Evolutionary conservation across 495 filamentous ascomycete species (phyloP), one percentile per base, ranked within the genome.

Genomic region (Aspergillus homomorphus): DNA sequence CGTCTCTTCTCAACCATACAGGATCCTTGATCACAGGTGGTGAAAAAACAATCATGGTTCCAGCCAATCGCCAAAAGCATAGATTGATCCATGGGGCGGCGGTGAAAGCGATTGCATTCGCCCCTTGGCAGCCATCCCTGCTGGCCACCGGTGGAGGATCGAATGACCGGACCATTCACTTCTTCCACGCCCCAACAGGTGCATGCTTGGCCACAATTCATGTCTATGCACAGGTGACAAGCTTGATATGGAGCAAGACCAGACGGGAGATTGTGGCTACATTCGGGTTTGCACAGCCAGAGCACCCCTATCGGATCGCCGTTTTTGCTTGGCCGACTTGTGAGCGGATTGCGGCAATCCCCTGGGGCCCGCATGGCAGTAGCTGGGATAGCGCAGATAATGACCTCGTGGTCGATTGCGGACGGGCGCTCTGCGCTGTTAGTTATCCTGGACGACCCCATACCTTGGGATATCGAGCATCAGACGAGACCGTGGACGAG

Each of bases 301-400:
- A 98, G 41, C 94, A 98, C 62, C 85, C 89, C 0, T 88, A 87
- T 62, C 88, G 94, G 23, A 90, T 98, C 61, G 95, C 91, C 19
- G 89, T 98, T 19, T 98, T 96, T 73, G 87, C 88, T 41, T 98
- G 95, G 95, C 94, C 94, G 1, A 88, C 89, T 51, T 98, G 94
- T 73, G 84, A 84, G 56, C 90, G 96, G 62, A 84, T 96, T 4
- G 89, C 92, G 14, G 86, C 87, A 21, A 90, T 98, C 21, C 92
- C 95, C 3, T 98, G 90, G 94, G 83, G 81, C 24, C 86, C 87
- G 46, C 87, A 93, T 58, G 88, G 91, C 65, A 81, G 88, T 38
- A 91, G 89, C 41, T 78, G 93, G 58, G 91, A 87, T 63, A 88
- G 87, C 4, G 30, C 58, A 1, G 59, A 62, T 1, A 65, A 65